Conservation (phyloP, 768 basidiomycete genomes). For the Collybia sp. region DNA sequence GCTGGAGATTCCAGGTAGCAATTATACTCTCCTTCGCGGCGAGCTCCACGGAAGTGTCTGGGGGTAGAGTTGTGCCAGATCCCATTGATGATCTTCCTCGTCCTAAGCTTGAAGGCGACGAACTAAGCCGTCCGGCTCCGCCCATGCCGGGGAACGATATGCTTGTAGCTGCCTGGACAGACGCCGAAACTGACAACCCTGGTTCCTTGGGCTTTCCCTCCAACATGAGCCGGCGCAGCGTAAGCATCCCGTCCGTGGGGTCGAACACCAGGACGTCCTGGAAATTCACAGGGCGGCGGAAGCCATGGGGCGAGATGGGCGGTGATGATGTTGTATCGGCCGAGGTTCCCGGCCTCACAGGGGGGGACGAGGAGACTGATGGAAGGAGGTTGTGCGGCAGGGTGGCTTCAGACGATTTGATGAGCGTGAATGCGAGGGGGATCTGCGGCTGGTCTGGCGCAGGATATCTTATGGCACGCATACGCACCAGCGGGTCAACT, state of each 20-base stretch:
- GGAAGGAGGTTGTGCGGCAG: conserved; percentile 37
- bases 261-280: conserved; percentile 73
- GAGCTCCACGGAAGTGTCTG: conserved; percentile 27
- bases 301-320: conserved; percentile 22
- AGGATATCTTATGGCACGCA: conserved; percentile 31
- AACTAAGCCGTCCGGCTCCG: conserved; percentile 32
- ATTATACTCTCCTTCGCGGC: conserved; percentile 34
- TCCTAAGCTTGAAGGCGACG: conserved; percentile 21
- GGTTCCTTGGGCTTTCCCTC: conserved; percentile 28
- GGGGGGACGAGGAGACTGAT: conserved; percentile 7
- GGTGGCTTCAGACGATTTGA: conserved; percentile 29
- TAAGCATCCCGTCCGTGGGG: conserved; percentile 48
- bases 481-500: conserved; percentile 50
- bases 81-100: not conserved
- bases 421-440: conserved; percentile 54
- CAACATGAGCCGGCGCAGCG: conserved; percentile 48
- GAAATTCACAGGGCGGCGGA: conserved; percentile 36
- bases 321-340: conserved; percentile 18
- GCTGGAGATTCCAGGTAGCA: conserved; percentile 62
- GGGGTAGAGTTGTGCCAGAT: conserved; percentile 1
- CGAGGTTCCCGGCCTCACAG: conserved; percentile 13
- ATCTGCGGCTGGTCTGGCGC: conserved; percentile 22
- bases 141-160: conserved; percentile 57
- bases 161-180: conserved; percentile 38
- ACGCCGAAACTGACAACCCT: conserved; percentile 17